Percentiles rank a stretch among this genome's conserved stretches.
Evolutionary conservation across 805 yeast genomes (phyloP).

Genomic region (Clavispora santaluciae): DNA sequence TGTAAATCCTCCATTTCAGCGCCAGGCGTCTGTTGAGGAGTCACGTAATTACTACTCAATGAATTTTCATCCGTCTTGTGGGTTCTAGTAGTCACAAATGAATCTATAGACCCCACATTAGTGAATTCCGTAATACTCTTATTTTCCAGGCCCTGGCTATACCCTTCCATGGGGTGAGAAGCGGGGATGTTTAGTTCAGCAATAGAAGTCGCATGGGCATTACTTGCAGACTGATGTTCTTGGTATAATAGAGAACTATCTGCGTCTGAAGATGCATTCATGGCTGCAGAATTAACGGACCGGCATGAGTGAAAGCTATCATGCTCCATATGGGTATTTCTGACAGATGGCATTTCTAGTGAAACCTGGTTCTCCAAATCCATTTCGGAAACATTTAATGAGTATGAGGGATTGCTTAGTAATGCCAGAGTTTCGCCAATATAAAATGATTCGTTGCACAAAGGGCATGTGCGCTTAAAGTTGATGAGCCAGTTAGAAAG

Average conservation of each 20-base stretch:
- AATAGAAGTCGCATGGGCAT: neutral
- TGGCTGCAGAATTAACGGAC: neutral
- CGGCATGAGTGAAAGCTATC: constrained; percentile 6
- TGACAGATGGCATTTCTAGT: neutral
- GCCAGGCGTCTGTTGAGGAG: neutral
- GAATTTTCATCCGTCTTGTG: neutral
- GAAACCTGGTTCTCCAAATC: constrained; percentile 6
- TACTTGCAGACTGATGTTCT: too few species aligned
- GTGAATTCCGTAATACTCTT: neutral
- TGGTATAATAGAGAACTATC: too few species aligned
- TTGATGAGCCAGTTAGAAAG: constrained; percentile 56
- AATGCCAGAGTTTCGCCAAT: constrained; percentile 5
- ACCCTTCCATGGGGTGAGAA: neutral
- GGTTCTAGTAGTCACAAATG: neutral
- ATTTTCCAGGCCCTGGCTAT: neutral
- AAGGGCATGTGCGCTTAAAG: constrained; percentile 53
- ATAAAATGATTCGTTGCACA: constrained; percentile 39
- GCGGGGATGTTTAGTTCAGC: neutral
- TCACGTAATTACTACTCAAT: neutral
- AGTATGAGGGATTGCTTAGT: neutral
- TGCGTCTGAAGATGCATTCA: neutral
- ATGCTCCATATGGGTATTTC: neutral
- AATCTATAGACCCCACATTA: neutral
- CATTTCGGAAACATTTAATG: constrained; percentile 4
- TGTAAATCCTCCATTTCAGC: neutral